These are phyloP conservation scores for Stenocarpella maydis DNA, from an alignment of 2,329 filamentous ascomycete species.

Conservation along the genomic window DNA sequence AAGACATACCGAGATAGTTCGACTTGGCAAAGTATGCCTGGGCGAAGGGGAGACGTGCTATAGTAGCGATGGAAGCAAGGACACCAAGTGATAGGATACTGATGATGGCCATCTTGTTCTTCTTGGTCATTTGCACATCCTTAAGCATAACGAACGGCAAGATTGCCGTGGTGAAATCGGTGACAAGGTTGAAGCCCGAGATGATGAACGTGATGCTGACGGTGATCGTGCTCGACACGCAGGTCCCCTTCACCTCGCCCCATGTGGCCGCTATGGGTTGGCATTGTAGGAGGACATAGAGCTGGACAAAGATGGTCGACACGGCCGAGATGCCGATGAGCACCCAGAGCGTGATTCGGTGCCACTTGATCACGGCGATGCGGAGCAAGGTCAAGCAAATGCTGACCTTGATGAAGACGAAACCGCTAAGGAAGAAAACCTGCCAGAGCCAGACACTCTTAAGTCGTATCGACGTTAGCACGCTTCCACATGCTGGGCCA, in stretches of 20 bases:
- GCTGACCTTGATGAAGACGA: constrained; percentile 36
- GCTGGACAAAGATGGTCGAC: constrained; percentile 29
- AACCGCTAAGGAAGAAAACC: constrained; percentile 34
- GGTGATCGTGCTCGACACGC: constrained; percentile 12
- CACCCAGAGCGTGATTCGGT: constrained; percentile 30
- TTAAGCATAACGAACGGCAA: constrained; percentile 31
- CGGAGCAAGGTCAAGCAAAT: constrained; percentile 36
- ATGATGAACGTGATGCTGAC: constrained; percentile 36
- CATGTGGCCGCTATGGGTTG: constrained; percentile 33
- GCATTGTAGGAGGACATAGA: constrained; percentile 34
- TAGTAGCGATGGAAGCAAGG: constrained; percentile 32
- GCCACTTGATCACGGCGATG: constrained; percentile 31
- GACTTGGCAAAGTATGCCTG: neutral
- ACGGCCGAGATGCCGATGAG: constrained; percentile 31
- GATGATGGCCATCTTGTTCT: constrained; percentile 31
- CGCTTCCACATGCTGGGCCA: neutral
- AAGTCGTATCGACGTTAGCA: neutral
- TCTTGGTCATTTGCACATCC: constrained; percentile 27
- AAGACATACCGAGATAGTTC: neutral
- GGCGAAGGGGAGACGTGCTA: constrained; percentile 22
- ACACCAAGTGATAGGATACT: constrained; percentile 31
- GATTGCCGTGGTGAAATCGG: constrained; percentile 25
- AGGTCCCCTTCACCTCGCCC: constrained; percentile 30
- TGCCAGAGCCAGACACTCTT: constrained; percentile 35
- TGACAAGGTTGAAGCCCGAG: constrained; percentile 32